Evolutionary conservation across 805 yeast genomes (phyloP).

Genomic region (Torulaspora franciscae): DNA sequence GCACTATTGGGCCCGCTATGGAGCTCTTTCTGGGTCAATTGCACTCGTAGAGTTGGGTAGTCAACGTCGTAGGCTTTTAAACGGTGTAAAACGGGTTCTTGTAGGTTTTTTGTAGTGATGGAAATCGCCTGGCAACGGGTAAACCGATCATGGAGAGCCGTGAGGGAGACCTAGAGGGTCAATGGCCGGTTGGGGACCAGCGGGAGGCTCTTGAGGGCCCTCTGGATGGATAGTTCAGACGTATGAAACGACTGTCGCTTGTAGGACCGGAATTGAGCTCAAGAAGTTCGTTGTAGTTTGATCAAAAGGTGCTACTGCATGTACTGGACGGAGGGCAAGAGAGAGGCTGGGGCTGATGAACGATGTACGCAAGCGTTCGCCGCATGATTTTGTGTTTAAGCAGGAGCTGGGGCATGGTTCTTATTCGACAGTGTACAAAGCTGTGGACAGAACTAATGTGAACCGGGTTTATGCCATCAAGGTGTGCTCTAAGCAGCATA

Average conservation of each 20-base stretch:
- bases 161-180: neutral
- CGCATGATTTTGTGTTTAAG: slow-evolving; percentile 34
- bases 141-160: neutral
- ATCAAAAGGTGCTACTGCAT: neutral
- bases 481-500: slow-evolving; percentile 85
- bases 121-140: neutral
- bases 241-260: neutral
- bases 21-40: neutral
- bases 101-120: neutral
- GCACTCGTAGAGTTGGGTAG: neutral
- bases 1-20: neutral
- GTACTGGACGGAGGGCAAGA: neutral
- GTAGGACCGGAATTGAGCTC: neutral
- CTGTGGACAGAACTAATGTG: slow-evolving; percentile 58
- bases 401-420: slow-evolving; percentile 82
- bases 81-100: neutral
- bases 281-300: neutral
- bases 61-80: neutral
- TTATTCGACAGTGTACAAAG: slow-evolving; percentile 88
- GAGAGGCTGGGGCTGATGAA: slow-evolving; percentile 10
- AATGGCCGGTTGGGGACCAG: neutral
- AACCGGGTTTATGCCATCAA: slow-evolving; percentile 74
- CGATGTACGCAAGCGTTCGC: slow-evolving; percentile 29
- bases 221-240: neutral
- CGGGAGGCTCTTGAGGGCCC: neutral